Evolutionary conservation across 2,329 filamentous ascomycete genomes (phyloP).

Genomic region (Amesomyces nigricolor): DNA sequence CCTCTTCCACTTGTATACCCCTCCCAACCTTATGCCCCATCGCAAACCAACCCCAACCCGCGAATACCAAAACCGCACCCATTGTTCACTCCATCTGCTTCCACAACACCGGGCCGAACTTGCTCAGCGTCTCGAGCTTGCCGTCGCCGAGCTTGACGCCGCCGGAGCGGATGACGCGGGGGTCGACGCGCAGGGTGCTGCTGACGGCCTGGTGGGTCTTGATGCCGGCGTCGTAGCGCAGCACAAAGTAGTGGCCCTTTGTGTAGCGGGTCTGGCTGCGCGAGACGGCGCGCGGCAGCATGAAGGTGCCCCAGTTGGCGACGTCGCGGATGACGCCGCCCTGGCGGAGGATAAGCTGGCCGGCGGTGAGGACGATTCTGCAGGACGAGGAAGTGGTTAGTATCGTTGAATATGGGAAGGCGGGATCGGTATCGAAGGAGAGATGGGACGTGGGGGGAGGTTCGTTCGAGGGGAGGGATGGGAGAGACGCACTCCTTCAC

Average conservation of each 20-base stretch:
- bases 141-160: conserved; percentile 84
- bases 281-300: conserved; percentile 71
- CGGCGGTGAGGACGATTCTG: conserved; percentile 83
- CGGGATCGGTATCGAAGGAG: not conserved
- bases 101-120: conserved; percentile 49
- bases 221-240: conserved; percentile 84
- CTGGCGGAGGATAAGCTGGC: conserved; percentile 72
- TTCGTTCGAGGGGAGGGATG: conserved; percentile 10
- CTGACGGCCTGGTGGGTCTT: conserved; percentile 69
- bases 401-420: too few species aligned
- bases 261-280: conserved; percentile 79
- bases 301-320: conserved; percentile 91
- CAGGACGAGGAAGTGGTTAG: conserved; percentile 1
- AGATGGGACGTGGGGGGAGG: not conserved
- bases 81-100: conserved; percentile 27
- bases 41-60: not conserved
- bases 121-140: conserved; percentile 64
- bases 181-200: conserved; percentile 74
- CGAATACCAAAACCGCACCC: not conserved
- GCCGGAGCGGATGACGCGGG: conserved; percentile 79
- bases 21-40: not conserved
- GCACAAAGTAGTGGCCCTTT: conserved; percentile 91
- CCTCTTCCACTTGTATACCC: too few species aligned
- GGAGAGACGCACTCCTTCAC: conserved; percentile 76
- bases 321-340: conserved; percentile 88